Conservation (phyloP, 495 filamentous ascomycete genomes). For the Astrothelium macrocarpum region DNA sequence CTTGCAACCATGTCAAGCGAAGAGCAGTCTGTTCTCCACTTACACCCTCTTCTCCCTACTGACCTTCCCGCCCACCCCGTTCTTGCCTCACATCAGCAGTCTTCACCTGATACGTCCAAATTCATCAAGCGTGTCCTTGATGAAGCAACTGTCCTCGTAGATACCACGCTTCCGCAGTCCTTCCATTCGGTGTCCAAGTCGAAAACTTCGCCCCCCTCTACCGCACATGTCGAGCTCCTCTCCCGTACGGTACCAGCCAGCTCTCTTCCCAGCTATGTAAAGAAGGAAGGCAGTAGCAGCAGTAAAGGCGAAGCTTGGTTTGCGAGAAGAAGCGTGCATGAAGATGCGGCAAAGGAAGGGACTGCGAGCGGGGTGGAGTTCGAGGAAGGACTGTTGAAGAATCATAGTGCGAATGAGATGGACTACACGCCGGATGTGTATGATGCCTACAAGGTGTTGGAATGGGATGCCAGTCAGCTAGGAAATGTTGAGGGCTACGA, state of each 20-base stretch:
- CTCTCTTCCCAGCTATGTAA: conserved; percentile 29
- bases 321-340: conserved; percentile 54
- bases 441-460: conserved; percentile 41
- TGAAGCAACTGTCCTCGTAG: conserved; percentile 50
- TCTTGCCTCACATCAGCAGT: conserved; percentile 13
- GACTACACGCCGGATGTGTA: conserved; percentile 62
- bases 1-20: not conserved
- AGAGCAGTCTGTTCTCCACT: not conserved
- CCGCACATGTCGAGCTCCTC: conserved; percentile 38
- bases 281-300: conserved; percentile 7
- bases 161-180: conserved; percentile 30
- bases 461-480: conserved; percentile 42
- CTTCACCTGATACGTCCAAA: conserved; percentile 11
- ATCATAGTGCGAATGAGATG: conserved; percentile 59
- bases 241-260: conserved; percentile 34
- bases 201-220: conserved; percentile 40
- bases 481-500: conserved; percentile 36
- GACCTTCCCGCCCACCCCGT: conserved; percentile 17
- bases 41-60: conserved; percentile 1
- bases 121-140: conserved; percentile 34
- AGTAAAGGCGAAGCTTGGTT: conserved; percentile 53
- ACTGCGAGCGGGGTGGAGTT: conserved; percentile 63
- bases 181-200: conserved; percentile 34
- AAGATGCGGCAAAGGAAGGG: conserved; percentile 41
- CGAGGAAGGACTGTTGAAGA: conserved; percentile 43